Percentiles rank a stretch among this genome's conserved stretches.
Conservation (phyloP, 805 yeast species). For the Wickerhamia fluorescens region DNA sequence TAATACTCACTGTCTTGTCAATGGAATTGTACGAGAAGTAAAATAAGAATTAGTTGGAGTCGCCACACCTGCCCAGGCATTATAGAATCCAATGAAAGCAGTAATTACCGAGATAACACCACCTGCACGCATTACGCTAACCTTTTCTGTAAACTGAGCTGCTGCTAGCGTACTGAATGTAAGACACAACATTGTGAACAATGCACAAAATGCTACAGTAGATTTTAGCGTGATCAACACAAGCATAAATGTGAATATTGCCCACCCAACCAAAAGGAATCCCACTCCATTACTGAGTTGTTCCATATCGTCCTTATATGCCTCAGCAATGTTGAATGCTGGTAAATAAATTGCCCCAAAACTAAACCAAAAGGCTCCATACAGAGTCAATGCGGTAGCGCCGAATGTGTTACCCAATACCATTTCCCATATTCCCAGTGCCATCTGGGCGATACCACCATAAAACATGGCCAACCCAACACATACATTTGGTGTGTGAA, state of each 20-base stretch:
- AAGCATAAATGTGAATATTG: conserved; percentile 33
- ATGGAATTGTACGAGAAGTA: conserved; percentile 22
- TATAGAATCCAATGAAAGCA: conserved; percentile 34
- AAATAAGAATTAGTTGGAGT: conserved; percentile 28
- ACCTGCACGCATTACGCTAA: conserved; percentile 28
- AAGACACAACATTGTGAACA: conserved; percentile 24
- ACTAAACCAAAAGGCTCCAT: conserved; percentile 67
- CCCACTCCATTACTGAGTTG: conserved; percentile 27
- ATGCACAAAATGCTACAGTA: conserved; percentile 27
- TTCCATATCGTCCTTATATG: conserved; percentile 37
- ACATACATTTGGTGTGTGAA: conserved; percentile 48
- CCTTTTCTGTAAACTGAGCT: conserved; percentile 24
- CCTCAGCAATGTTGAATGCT: conserved; percentile 52
- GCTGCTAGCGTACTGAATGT: conserved; percentile 31
- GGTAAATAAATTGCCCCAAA: conserved; percentile 53
- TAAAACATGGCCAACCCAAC: conserved; percentile 61
- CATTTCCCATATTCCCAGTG: conserved; percentile 71
- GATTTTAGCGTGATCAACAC: conserved; percentile 30
- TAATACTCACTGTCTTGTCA: conserved; percentile 8
- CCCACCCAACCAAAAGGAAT: conserved; percentile 34
- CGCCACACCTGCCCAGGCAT: conserved; percentile 36
- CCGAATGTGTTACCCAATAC: conserved; percentile 69
- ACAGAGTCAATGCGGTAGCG: conserved; percentile 51
- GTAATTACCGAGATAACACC: conserved; percentile 37
- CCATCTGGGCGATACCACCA: conserved; percentile 65